Evolutionary conservation across 352 stramenopile genomes (phyloP), one percentile per base, ranked within the genome.

Genomic region (Peronospora destructor): DNA sequence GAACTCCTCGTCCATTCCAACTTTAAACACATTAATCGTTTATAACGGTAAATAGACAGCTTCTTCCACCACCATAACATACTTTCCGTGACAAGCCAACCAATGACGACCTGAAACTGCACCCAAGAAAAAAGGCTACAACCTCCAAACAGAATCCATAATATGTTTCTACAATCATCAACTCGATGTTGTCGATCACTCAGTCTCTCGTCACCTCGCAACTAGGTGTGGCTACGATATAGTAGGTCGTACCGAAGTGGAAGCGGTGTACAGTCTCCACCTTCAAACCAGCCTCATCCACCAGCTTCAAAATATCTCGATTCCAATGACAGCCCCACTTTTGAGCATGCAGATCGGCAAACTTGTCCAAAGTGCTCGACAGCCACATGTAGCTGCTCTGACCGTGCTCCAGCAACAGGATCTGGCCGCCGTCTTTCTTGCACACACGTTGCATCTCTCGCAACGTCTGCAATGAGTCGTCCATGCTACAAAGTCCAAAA

Each of bases 261-360:
- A 94, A 98, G 30, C 83, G 87, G 47, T 79, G 59, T 36, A 95
- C 45, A 5, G 76, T 87, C 60, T 95, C 84, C 12, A 98, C 47
- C 29, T 94, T 60, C 12, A 98, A 71, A 6, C 85, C 87, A 0
- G 90, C 73, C 16, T 84, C 39, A 13, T 88, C 52, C 14, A 98
- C 66, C 30, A 98, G 74, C 9, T 57, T 61, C 40, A 95, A 66
- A 36, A 98, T 97, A 62, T 98, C 92, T 38, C 92, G 69, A 66
- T 98, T 98, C 90, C 91, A 98, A 40, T 95, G 81, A 56, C 93
- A 98, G 17, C 95, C 95, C 95, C 94, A 98, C 36, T 94, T 89
- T 61, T 94, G 79, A 13, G 88, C 85, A 53, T 98, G 94, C 35
- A 85, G 57, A 48, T 86, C 75, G 0, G 91, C 89, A 63, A 97